Evolutionary conservation across 352 stramenopile genomes (phyloP).

Genomic region (Globisporangium megalacanthum): DNA sequence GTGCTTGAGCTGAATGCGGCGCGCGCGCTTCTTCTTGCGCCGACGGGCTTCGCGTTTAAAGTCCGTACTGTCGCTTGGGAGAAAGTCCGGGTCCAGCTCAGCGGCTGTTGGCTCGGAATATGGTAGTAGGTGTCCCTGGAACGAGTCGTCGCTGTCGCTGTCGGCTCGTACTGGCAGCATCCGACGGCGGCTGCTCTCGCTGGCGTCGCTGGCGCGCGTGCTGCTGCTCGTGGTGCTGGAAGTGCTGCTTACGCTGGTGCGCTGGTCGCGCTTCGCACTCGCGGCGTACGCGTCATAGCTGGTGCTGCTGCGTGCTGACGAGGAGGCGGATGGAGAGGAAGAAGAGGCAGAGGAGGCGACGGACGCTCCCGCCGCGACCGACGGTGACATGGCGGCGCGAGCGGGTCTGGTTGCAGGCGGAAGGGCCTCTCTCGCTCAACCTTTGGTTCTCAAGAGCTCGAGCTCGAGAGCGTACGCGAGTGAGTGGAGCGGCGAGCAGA

Average conservation of each 20-base stretch:
- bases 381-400: neutral
- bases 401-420: neutral
- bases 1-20: slow-evolving; percentile 18
- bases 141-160: slow-evolving; percentile 1
- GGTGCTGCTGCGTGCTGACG: neutral
- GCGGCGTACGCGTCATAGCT: slow-evolving; percentile 10
- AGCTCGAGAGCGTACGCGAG: too few relatives aligned
- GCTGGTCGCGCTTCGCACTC: slow-evolving; percentile 10
- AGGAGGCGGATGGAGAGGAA: neutral
- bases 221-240: slow-evolving; percentile 17
- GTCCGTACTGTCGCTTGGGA: slow-evolving; percentile 15
- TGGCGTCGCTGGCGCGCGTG: slow-evolving; percentile 9
- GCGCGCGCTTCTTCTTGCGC: slow-evolving; percentile 16
- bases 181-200: neutral
- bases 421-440: too few relatives aligned
- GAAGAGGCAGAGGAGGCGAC: neutral
- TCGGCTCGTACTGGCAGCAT: neutral
- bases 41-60: slow-evolving; percentile 8
- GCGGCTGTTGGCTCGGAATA: neutral
- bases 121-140: slow-evolving; percentile 5
- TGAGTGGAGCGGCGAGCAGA: too few relatives aligned
- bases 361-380: too few relatives aligned
- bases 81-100: slow-evolving; percentile 14
- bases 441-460: too few relatives aligned
- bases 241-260: slow-evolving; percentile 12